Conservation (phyloP, 805 yeast genomes). For the Wickerhamomyces xylosicus region DNA sequence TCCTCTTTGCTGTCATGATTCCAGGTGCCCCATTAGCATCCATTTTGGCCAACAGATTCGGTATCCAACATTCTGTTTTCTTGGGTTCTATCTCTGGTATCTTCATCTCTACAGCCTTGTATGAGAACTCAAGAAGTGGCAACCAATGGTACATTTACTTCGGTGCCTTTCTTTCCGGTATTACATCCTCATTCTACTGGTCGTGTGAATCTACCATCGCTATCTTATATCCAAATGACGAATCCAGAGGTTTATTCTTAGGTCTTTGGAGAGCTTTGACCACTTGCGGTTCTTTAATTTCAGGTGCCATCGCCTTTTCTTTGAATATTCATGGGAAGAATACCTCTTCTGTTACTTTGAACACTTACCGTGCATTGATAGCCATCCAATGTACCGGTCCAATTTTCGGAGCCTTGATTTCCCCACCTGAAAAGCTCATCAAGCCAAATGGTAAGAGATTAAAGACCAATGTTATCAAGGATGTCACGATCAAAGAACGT, state of each 20-base stretch:
- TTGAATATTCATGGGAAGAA: constrained; percentile 14
- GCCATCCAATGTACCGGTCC: constrained; percentile 20
- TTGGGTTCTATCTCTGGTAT: constrained; percentile 19
- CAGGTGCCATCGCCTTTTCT: constrained; percentile 16
- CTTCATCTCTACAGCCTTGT: constrained; percentile 19
- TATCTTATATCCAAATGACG: constrained; percentile 15
- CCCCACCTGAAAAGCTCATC: constrained; percentile 19
- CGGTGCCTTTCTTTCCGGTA: constrained; percentile 18
- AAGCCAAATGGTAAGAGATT: constrained; percentile 20
- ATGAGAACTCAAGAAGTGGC: constrained; percentile 19
- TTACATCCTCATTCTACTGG: constrained; percentile 20
- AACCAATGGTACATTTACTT: constrained; percentile 16
- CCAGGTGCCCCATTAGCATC: constrained; percentile 14
- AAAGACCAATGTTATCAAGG: constrained; percentile 5
- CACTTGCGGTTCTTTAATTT: constrained; percentile 18
- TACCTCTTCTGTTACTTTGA: constrained; percentile 9
- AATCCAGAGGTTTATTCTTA: constrained; percentile 17
- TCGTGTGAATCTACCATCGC: constrained; percentile 20
- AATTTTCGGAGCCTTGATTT: constrained; percentile 10
- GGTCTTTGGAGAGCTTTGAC: constrained; percentile 20
- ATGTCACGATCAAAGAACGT: constrained; percentile 1
- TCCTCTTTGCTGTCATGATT: constrained; percentile 16
- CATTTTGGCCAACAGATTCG: constrained; percentile 14
- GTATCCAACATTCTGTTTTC: constrained; percentile 11
- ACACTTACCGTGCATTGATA: constrained; percentile 17